Evolutionary conservation across 768 basidiomycete genomes (phyloP).

Genomic region (Pleurotus cornucopiae): DNA sequence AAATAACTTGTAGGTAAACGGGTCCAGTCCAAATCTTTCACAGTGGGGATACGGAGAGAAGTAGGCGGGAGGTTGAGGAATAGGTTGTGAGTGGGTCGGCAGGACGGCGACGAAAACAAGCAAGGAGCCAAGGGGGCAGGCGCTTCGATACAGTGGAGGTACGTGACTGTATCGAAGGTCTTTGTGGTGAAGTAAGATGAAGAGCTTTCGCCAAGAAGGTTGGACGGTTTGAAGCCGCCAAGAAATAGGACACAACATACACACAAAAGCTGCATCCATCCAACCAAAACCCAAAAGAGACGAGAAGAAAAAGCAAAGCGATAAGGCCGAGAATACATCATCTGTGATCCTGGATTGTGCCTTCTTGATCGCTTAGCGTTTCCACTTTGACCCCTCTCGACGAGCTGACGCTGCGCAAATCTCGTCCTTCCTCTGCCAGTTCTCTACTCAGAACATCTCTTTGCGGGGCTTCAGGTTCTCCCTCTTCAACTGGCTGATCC

Average conservation of each 20-base stretch:
- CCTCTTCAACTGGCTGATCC: constrained; percentile 65
- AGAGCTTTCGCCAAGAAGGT: constrained; percentile 1
- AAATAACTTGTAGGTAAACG: neutral
- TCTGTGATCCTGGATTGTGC: constrained; percentile 40
- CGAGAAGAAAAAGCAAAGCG: constrained; percentile 13
- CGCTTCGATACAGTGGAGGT: constrained; percentile 6
- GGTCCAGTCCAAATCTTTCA: constrained; percentile 10
- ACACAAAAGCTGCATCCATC: constrained; percentile 18
- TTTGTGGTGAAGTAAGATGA: constrained; percentile 3
- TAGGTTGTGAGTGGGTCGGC: constrained; percentile 6
- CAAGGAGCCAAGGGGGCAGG: neutral
- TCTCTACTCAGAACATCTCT: constrained; percentile 59
- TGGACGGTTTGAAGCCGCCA: constrained; percentile 15
- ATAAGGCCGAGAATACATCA: neutral
- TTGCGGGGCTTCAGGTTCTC: constrained; percentile 27
- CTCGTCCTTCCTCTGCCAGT: constrained; percentile 85
- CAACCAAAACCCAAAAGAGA: constrained; percentile 15
- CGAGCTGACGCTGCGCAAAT: constrained; percentile 79
- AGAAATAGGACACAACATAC: constrained; percentile 17
- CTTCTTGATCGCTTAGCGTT: constrained; percentile 53
- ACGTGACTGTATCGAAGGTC: neutral
- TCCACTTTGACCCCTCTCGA: constrained; percentile 79
- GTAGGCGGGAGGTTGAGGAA: constrained; percentile 9
- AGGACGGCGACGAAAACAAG: constrained; percentile 1
- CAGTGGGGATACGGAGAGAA: neutral